Conservation (phyloP, 805 yeast genomes). For the Yarrowia porcina region DNA sequence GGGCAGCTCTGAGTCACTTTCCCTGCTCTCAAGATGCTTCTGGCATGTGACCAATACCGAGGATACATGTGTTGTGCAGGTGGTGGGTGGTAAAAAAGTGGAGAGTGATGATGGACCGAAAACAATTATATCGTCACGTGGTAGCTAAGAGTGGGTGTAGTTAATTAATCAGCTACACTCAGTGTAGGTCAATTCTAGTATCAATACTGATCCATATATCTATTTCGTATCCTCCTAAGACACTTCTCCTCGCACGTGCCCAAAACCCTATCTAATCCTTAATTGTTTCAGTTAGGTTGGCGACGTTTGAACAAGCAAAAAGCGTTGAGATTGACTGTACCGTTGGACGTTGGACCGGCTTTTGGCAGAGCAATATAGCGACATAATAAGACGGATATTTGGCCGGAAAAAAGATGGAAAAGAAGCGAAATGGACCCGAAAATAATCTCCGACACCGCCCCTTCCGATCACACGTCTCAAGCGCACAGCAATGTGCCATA, state of each 20-base stretch:
- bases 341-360: neutral
- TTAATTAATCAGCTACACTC: too few relatives aligned
- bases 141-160: too few relatives aligned
- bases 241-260: constrained; percentile 25
- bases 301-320: constrained; percentile 1
- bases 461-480: neutral
- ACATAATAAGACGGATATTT: neutral
- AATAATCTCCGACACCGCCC: neutral
- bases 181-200: too few relatives aligned
- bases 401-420: neutral
- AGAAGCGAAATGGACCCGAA: neutral
- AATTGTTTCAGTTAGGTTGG: constrained; percentile 1
- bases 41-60: constrained; percentile 9
- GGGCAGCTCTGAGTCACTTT: constrained; percentile 17
- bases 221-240: too few relatives aligned
- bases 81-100: neutral
- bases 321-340: neutral
- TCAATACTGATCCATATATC: too few relatives aligned
- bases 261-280: constrained; percentile 14
- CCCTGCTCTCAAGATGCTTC: neutral
- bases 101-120: neutral
- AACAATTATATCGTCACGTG: too few relatives aligned
- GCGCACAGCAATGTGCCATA: neutral
- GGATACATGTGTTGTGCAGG: too few relatives aligned
- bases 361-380: neutral